phyloP scores from a whole-genome alignment of 179 eudicot species.

The Drosera spatulata region DNA sequence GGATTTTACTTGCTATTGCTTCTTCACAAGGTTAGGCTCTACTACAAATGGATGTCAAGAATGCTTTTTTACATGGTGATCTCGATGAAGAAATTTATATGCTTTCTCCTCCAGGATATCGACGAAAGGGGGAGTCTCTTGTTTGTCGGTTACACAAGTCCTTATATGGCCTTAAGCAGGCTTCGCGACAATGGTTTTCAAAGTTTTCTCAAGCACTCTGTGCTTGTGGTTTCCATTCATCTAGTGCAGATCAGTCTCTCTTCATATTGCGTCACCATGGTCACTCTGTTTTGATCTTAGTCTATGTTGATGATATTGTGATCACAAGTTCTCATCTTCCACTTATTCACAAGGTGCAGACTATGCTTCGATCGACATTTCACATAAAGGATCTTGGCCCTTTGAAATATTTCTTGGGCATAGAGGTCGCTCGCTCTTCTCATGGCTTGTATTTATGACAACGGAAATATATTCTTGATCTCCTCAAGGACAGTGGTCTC shows the following conservation, averaged over 20 bases:
- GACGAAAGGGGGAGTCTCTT: not conserved
- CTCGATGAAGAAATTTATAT: not conserved
- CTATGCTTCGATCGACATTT: not conserved
- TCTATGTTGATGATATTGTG: not conserved
- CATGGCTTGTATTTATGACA: not conserved
- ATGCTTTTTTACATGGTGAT: not conserved
- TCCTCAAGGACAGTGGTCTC: not conserved
- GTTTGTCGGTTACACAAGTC: not conserved
- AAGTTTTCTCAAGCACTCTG: not conserved
- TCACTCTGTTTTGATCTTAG: not conserved
- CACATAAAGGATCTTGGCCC: not conserved
- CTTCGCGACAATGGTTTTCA: not conserved
- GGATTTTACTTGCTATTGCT: not conserved
- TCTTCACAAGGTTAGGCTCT: not conserved
- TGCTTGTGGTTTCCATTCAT: not conserved
- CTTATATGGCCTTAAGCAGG: conserved; percentile 1
- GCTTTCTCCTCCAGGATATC: not conserved
- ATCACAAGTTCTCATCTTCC: not conserved
- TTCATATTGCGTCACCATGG: not conserved
- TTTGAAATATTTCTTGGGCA: not conserved
- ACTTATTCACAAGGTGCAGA: too few relatives aligned
- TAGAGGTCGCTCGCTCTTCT: not conserved
- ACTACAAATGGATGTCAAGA: not conserved
- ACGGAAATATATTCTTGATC: not conserved
- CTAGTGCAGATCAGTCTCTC: not conserved